These are phyloP conservation scores for Phaeosphaeriaceae sp. DNA, from an alignment of 2,329 filamentous ascomycete species.

Conservation along the genomic window DNA sequence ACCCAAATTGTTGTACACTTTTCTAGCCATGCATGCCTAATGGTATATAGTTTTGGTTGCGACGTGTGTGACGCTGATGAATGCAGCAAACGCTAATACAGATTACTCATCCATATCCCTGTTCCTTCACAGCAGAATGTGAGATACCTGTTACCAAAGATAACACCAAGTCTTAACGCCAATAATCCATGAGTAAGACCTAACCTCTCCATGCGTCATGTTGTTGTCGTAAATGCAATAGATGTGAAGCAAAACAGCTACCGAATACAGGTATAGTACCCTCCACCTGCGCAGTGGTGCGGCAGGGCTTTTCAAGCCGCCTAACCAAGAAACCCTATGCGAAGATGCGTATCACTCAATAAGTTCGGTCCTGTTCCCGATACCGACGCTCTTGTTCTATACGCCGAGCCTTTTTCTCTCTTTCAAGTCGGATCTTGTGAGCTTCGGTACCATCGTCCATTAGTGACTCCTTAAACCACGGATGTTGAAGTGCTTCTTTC, in stretches of 20 bases:
- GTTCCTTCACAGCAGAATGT: slow-evolving; percentile 15
- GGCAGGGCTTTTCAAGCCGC: slow-evolving; percentile 19
- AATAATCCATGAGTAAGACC: slow-evolving; percentile 30
- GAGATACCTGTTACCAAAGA: slow-evolving; percentile 33
- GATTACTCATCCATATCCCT: slow-evolving; percentile 19
- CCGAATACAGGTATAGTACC: slow-evolving; percentile 5
- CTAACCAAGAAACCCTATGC: slow-evolving; percentile 2
- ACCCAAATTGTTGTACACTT: slow-evolving; percentile 13
- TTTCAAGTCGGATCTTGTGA: slow-evolving; percentile 60
- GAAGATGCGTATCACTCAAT: slow-evolving; percentile 17
- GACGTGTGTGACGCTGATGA: not conserved
- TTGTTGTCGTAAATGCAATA: slow-evolving; percentile 50
- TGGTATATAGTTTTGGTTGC: slow-evolving; percentile 20
- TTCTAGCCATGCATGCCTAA: slow-evolving; percentile 13
- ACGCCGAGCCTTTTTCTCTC: slow-evolving; percentile 45
- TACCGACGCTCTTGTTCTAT: slow-evolving; percentile 42
- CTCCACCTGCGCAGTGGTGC: slow-evolving; percentile 11
- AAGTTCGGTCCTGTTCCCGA: slow-evolving; percentile 31
- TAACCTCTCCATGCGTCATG: slow-evolving; percentile 43
- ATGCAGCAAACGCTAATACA: slow-evolving; percentile 7
- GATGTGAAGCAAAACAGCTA: slow-evolving; percentile 38
- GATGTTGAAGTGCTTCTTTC: slow-evolving; percentile 68
- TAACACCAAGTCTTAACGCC: slow-evolving; percentile 41
- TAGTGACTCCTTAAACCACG: slow-evolving; percentile 69
- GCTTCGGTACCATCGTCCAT: slow-evolving; percentile 72